These are phyloP conservation scores for Fusarium dimerum DNA, from an alignment of 2,329 filamentous ascomycete genomes.

Conservation along the genomic window DNA sequence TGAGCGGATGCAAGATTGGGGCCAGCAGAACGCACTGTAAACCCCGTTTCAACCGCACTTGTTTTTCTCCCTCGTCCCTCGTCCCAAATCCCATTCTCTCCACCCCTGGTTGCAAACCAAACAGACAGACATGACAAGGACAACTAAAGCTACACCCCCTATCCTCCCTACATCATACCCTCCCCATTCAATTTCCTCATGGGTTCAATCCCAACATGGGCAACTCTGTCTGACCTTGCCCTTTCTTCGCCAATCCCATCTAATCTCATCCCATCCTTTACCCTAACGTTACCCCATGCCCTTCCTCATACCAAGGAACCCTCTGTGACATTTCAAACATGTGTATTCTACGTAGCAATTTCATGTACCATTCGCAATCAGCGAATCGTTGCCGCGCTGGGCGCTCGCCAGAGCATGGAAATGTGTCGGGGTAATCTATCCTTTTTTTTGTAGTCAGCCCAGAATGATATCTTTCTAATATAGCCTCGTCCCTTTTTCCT, in stretches of 20 bases:
- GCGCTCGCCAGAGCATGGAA: conserved; percentile 14
- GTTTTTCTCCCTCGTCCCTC: too few species aligned
- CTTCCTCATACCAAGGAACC: conserved; percentile 9
- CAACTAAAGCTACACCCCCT: conserved; percentile 2
- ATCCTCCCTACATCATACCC: not conserved
- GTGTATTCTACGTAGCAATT: not conserved
- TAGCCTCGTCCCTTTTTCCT: conserved; percentile 11
- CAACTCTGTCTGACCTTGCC: conserved; percentile 10
- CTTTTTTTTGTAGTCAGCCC: conserved; percentile 5
- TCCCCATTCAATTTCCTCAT: not conserved
- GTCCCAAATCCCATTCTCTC: too few species aligned
- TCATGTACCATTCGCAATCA: conserved; percentile 2
- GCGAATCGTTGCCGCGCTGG: conserved; percentile 25
- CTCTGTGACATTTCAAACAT: conserved; percentile 10
- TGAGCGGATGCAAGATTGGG: too few species aligned
- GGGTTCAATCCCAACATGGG: conserved; percentile 8
- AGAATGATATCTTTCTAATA: conserved; percentile 14
- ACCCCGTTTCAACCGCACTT: too few species aligned
- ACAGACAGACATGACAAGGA: too few species aligned
- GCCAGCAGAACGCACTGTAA: too few species aligned
- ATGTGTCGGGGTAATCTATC: conserved; percentile 20
- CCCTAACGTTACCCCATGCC: conserved; percentile 11
- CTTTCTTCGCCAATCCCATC: conserved; percentile 26
- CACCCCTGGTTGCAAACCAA: too few species aligned
- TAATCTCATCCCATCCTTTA: conserved; percentile 24